Conservation (phyloP, 352 stramenopile genomes). For the Aphanomyces euteiches region DNA sequence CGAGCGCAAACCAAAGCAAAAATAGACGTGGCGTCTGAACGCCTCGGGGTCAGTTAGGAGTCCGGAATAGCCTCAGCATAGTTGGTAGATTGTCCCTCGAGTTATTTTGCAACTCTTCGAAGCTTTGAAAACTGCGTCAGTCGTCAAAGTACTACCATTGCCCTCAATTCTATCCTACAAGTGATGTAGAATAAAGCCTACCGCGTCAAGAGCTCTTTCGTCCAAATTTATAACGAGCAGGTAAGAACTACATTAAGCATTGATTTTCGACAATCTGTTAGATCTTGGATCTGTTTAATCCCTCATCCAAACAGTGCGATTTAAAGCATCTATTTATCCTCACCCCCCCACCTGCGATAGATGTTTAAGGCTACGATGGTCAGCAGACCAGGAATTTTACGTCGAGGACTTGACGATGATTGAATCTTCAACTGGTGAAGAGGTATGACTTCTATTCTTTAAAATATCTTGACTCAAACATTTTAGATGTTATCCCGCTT, state of each 20-base stretch:
- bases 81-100: constrained; percentile 47
- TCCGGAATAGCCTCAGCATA: too few relatives aligned
- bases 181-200: constrained; percentile 39
- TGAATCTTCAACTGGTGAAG: constrained; percentile 43
- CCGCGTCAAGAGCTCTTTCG: constrained; percentile 43
- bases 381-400: constrained; percentile 49
- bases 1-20: constrained; percentile 19
- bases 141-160: constrained; percentile 6
- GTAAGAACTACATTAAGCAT: neutral
- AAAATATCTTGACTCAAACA: neutral
- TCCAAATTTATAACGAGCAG: constrained; percentile 49
- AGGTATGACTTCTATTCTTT: constrained; percentile 25
- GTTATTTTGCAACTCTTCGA: constrained; percentile 50
- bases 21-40: constrained; percentile 28
- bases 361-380: constrained; percentile 47
- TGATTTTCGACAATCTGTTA: constrained; percentile 4
- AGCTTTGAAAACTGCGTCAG: constrained; percentile 26
- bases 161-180: neutral
- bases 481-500: constrained; percentile 43
- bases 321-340: neutral
- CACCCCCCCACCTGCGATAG: neutral
- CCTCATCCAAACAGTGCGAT: constrained; percentile 36
- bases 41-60: too few relatives aligned
- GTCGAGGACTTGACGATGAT: constrained; percentile 52
- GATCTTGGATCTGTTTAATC: constrained; percentile 50